Evolutionary conservation across 2,329 filamentous ascomycete species (phyloP).

Genomic region (Parafenestella ontariensis): DNA sequence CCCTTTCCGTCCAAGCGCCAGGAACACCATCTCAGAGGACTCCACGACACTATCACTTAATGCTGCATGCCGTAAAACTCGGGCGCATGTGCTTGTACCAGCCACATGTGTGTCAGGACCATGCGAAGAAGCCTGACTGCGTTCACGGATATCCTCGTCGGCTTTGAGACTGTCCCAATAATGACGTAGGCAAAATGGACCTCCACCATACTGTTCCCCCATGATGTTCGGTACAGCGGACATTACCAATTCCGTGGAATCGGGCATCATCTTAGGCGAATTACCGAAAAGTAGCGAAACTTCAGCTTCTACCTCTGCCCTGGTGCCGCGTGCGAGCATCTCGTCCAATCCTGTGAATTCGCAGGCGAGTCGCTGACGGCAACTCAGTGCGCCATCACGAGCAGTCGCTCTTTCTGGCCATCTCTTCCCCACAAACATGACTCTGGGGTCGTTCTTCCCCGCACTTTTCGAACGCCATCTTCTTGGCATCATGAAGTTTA

Average conservation of each 20-base stretch:
- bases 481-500: not conserved
- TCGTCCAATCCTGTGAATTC: not conserved
- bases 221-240: too few relatives aligned
- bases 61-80: too few relatives aligned
- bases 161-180: not conserved
- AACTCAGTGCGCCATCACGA: not conserved
- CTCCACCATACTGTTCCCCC: too few relatives aligned
- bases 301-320: not conserved
- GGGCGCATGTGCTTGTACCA: too few relatives aligned
- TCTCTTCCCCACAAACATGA: not conserved
- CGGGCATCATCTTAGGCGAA: not conserved
- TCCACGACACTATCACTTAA: too few relatives aligned
- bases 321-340: not conserved
- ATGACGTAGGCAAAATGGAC: not conserved
- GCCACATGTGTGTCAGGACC: too few relatives aligned
- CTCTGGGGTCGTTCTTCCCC: conserved; percentile 1
- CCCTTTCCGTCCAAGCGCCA: not conserved
- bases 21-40: too few relatives aligned
- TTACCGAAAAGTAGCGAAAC: conserved; percentile 1
- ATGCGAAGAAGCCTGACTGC: too few relatives aligned
- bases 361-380: not conserved
- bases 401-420: not conserved
- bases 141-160: not conserved
- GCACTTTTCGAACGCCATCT: not conserved
- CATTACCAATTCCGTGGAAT: not conserved